Conservation (phyloP, 352 stramenopile species). For the Pythium brassicae region DNA sequence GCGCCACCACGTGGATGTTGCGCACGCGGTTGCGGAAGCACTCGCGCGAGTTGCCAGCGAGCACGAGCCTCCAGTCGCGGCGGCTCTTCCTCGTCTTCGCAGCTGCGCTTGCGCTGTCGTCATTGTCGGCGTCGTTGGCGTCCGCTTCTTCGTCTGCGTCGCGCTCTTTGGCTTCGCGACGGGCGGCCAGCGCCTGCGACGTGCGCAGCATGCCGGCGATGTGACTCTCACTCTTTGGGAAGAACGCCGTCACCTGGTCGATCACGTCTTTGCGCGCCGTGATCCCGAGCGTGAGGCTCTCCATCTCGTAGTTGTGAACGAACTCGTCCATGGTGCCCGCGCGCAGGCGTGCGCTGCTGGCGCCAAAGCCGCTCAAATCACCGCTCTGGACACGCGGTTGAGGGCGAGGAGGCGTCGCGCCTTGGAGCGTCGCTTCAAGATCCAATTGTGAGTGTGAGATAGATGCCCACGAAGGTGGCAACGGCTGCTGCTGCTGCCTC, state of each 20-base stretch:
- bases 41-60: slow-evolving; percentile 53
- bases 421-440: slow-evolving; percentile 21
- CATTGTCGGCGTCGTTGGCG: not conserved
- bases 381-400: too few species aligned
- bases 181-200: slow-evolving; percentile 40
- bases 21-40: slow-evolving; percentile 55
- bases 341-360: too few species aligned
- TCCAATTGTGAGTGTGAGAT: slow-evolving; percentile 1
- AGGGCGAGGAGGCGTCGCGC: too few species aligned
- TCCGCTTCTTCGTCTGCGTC: not conserved
- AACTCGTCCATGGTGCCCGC: slow-evolving; percentile 66
- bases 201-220: slow-evolving; percentile 37
- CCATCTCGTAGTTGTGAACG: slow-evolving; percentile 71
- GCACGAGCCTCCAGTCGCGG: slow-evolving; percentile 19
- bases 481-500: not conserved
- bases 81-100: not conserved
- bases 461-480: not conserved
- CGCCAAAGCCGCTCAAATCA: too few species aligned
- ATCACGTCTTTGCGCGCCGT: slow-evolving; percentile 56
- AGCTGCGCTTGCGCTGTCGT: slow-evolving; percentile 5
- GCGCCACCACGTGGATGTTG: slow-evolving; percentile 63
- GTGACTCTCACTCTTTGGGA: slow-evolving; percentile 25
- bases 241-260: slow-evolving; percentile 39
- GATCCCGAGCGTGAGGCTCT: slow-evolving; percentile 63
- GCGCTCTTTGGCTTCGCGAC: slow-evolving; percentile 12